Conservation (phyloP, 1,139 yeast species). For the Geotrichum reessii region DNA sequence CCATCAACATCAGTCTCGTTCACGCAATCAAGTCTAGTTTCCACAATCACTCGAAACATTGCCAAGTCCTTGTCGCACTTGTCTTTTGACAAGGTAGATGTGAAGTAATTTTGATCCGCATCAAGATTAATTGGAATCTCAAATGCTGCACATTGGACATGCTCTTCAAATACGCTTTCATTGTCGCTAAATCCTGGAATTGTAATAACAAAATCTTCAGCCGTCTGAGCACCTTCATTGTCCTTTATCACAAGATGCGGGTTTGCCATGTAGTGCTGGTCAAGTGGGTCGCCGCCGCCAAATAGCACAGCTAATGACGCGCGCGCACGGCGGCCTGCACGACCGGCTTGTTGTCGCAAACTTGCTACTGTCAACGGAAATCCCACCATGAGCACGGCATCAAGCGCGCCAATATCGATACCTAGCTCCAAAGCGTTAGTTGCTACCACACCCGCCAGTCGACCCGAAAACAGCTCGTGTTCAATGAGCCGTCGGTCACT, state of each 20-base stretch:
- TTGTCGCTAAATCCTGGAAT: constrained; percentile 46
- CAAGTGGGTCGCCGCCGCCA: constrained; percentile 80
- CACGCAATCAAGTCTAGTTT: constrained; percentile 17
- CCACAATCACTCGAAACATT: constrained; percentile 17
- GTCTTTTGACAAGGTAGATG: constrained; percentile 6
- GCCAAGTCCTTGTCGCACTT: background rate
- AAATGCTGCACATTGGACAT: constrained; percentile 90
- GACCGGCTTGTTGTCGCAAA: constrained; percentile 90
- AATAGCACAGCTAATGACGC: constrained; percentile 78
- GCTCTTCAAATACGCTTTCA: constrained; percentile 61
- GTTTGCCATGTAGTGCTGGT: constrained; percentile 72
- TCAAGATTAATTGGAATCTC: constrained; percentile 60
- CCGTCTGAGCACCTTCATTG: constrained; percentile 23
- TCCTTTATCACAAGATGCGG: constrained; percentile 57
- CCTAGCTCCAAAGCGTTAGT: constrained; percentile 95
- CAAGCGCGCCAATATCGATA: constrained; percentile 86
- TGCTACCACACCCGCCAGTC: constrained; percentile 78
- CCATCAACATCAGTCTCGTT: constrained; percentile 11
- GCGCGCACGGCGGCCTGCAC: constrained; percentile 78
- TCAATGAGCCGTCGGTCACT: constrained; percentile 82
- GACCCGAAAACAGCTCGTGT: constrained; percentile 81
- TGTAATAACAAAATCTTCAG: background rate
- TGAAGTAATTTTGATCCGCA: constrained; percentile 55
- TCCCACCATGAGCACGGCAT: constrained; percentile 87
- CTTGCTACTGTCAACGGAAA: constrained; percentile 84